A percentile compares a stretch with the other conserved stretches of the same genome.
Evolutionary conservation across 2,329 filamentous ascomycete species (phyloP).

Genomic region (Paecilomyces dactylethromorphus): DNA sequence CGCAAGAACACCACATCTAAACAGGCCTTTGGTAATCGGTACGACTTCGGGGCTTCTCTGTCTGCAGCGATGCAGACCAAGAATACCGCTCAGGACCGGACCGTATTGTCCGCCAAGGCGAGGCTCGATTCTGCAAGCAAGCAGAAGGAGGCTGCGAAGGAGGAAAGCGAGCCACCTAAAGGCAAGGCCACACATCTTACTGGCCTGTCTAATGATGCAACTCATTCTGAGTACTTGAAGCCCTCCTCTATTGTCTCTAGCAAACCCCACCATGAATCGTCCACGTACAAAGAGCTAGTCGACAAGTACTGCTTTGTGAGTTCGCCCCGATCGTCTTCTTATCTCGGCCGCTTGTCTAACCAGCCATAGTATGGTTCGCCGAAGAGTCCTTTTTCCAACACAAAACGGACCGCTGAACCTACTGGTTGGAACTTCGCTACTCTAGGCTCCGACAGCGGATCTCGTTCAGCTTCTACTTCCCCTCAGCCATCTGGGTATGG

Average conservation of each 20-base stretch:
- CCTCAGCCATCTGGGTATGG: background rate
- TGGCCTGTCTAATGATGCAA: conserved; percentile 8
- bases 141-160: conserved; percentile 7
- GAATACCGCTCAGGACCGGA: conserved; percentile 55
- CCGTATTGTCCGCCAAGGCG: conserved; percentile 51
- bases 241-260: conserved; percentile 52
- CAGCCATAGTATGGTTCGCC: conserved; percentile 44
- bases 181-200: conserved; percentile 13
- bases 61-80: conserved; percentile 66
- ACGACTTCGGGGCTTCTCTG: conserved; percentile 92
- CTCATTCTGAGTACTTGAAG: conserved; percentile 25
- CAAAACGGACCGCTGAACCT: background rate
- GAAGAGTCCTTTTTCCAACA: conserved; percentile 14
- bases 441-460: background rate
- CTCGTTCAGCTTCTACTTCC: conserved; percentile 2
- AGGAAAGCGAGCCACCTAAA: conserved; percentile 8
- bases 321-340: conserved; percentile 46
- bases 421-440: background rate
- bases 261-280: conserved; percentile 69
- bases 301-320: conserved; percentile 99
- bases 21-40: conserved; percentile 82
- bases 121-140: conserved; percentile 37
- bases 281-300: conserved; percentile 92
- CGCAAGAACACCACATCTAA: conserved; percentile 45
- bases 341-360: conserved; percentile 32